Percentiles rank a stretch among this genome's conserved stretches.
Evolutionary conservation across 768 basidiomycete genomes (phyloP).

Genomic region (Inosperma sp.): DNA sequence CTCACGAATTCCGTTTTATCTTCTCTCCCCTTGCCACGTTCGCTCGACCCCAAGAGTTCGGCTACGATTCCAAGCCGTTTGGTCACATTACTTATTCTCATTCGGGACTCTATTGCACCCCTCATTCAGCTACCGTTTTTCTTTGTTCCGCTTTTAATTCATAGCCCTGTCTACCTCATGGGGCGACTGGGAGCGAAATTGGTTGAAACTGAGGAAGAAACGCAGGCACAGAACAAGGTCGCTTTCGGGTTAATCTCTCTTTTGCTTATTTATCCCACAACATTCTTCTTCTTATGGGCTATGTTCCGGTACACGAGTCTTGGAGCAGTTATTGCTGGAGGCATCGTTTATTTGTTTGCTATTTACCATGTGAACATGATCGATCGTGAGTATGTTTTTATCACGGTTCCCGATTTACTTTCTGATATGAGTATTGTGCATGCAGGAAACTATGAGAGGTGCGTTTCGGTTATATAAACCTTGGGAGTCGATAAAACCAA

Average conservation of each 20-base stretch:
- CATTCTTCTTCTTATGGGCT: constrained; percentile 85
- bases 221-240: constrained; percentile 96
- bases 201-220: constrained; percentile 84
- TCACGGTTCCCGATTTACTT: constrained; percentile 5
- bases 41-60: constrained; percentile 74
- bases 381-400: constrained; percentile 55
- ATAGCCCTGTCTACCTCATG: constrained; percentile 82
- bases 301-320: constrained; percentile 68
- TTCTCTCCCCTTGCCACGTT: constrained; percentile 76
- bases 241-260: constrained; percentile 78
- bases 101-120: constrained; percentile 70
- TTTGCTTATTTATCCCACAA: constrained; percentile 70
- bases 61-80: constrained; percentile 80
- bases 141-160: constrained; percentile 76
- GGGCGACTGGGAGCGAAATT: constrained; percentile 69
- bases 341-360: constrained; percentile 70
- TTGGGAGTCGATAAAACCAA: background rate
- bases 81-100: constrained; percentile 68
- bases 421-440: constrained; percentile 16
- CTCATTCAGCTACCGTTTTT: constrained; percentile 84
- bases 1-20: constrained; percentile 84
- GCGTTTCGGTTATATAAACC: constrained; percentile 28
- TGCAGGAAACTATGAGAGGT: constrained; percentile 77
- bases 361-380: constrained; percentile 84
- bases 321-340: constrained; percentile 69